phyloP scores from a whole-genome alignment of 768 basidiomycete species.

The Hypholoma sublateritium region DNA sequence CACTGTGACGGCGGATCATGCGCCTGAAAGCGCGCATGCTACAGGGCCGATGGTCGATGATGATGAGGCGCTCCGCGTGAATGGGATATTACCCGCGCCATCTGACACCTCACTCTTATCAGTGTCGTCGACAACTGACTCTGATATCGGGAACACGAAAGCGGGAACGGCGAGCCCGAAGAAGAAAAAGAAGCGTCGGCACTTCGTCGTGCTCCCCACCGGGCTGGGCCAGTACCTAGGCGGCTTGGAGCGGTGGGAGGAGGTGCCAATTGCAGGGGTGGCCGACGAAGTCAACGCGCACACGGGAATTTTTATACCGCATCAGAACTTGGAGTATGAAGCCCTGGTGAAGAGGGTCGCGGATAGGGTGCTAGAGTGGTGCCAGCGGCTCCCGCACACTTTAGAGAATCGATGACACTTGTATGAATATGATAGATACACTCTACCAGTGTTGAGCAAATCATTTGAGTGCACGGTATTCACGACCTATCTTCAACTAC shows the following conservation, averaged over 20 bases:
- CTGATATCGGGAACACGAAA: conserved; percentile 6
- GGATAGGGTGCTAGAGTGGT: conserved; percentile 42
- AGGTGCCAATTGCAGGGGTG: conserved; percentile 48
- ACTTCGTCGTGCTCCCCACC: conserved; percentile 54
- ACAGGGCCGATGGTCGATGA: conserved; percentile 19
- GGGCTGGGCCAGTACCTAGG: conserved; percentile 40
- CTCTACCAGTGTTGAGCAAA: no score
- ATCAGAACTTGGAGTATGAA: conserved; percentile 51
- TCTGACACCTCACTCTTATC: background rate
- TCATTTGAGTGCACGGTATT: no score
- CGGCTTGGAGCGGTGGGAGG: conserved; percentile 50
- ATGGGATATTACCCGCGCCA: conserved; percentile 18
- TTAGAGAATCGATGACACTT: background rate
- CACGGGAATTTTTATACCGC: conserved; percentile 50
- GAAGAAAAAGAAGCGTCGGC: conserved; percentile 31
- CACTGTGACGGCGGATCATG: conserved; percentile 35
- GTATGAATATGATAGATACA: no score
- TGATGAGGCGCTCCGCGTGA: conserved; percentile 25
- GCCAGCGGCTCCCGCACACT: conserved; percentile 23
- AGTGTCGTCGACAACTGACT: background rate
- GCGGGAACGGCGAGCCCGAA: conserved; percentile 21
- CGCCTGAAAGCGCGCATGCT: background rate
- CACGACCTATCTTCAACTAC: no score
- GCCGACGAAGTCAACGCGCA: conserved; percentile 59
- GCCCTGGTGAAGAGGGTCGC: conserved; percentile 46